Percentiles rank a stretch among this genome's conserved stretches.
phyloP scores from a whole-genome alignment of 306 rosid species.

The Dicorynia guianensis region DNA sequence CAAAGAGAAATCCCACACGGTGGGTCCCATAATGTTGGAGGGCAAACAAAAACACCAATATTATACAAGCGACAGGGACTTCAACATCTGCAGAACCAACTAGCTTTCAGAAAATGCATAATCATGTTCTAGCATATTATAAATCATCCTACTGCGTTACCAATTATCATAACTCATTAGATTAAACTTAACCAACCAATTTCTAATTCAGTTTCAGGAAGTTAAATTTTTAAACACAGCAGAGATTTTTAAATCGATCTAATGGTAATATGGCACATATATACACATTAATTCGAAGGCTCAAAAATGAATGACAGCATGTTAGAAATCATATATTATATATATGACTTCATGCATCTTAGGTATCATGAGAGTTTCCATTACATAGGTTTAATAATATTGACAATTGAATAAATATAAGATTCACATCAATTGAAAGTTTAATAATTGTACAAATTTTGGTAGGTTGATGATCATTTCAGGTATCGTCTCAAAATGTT shows the following conservation, averaged over 20 bases:
- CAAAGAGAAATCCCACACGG: constrained; percentile 83
- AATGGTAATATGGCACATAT: too few species aligned
- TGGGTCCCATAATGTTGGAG: constrained; percentile 97
- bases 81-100: constrained; percentile 80
- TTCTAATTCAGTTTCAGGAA: neutral
- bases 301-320: too few species aligned
- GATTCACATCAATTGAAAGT: too few species aligned
- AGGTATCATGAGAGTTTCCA: too few species aligned
- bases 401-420: too few species aligned
- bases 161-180: neutral
- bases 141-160: constrained; percentile 2
- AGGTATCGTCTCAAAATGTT: too few species aligned
- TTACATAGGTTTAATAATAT: too few species aligned
- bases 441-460: too few species aligned
- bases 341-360: too few species aligned
- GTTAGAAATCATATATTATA: too few species aligned
- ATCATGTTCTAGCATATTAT: neutral
- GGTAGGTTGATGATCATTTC: too few species aligned
- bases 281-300: too few species aligned
- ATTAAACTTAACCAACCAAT: neutral
- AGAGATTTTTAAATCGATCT: neutral
- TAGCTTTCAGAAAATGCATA: constrained; percentile 22
- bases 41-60: constrained; percentile 80
- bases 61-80: constrained; percentile 85
- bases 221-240: neutral